These are phyloP conservation scores for Gossypium rotundifolium DNA, from an alignment of 345 rosid species.

Conservation along the genomic window DNA sequence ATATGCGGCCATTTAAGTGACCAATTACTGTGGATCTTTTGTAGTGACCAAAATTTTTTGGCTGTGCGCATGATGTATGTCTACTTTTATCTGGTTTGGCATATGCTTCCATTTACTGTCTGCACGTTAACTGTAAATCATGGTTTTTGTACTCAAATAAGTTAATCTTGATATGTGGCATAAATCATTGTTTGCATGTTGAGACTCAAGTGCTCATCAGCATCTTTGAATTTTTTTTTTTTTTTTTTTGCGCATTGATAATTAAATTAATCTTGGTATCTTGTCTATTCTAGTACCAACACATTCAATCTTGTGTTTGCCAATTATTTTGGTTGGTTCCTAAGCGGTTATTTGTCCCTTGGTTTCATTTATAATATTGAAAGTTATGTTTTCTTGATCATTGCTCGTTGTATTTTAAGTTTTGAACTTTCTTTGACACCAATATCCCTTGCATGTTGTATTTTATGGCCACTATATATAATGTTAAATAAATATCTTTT, in stretches of 20 bases:
- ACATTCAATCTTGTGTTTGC: not conserved
- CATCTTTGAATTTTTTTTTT: too few relatives aligned
- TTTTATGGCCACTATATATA: not conserved
- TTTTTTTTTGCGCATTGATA: not conserved
- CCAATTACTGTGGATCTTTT: not conserved
- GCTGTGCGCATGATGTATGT: not conserved
- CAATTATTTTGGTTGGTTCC: not conserved
- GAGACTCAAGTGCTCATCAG: not conserved
- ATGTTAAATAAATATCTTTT: not conserved
- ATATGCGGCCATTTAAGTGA: not conserved
- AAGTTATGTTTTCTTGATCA: conserved; percentile 2
- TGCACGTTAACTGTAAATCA: not conserved
- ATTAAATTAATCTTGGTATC: not conserved
- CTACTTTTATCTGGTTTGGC: not conserved
- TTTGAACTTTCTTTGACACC: not conserved
- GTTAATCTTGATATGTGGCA: not conserved
- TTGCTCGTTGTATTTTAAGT: not conserved
- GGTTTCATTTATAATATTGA: not conserved
- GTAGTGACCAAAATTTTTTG: not conserved
- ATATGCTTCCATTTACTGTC: not conserved
- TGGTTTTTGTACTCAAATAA: not conserved
- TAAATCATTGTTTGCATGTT: not conserved
- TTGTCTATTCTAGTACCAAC: not conserved
- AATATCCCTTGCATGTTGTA: not conserved
- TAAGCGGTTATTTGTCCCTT: not conserved